These are phyloP conservation scores for Fusarium burgessii DNA, from an alignment of 2,329 filamentous ascomycete genomes.

Conservation along the genomic window DNA sequence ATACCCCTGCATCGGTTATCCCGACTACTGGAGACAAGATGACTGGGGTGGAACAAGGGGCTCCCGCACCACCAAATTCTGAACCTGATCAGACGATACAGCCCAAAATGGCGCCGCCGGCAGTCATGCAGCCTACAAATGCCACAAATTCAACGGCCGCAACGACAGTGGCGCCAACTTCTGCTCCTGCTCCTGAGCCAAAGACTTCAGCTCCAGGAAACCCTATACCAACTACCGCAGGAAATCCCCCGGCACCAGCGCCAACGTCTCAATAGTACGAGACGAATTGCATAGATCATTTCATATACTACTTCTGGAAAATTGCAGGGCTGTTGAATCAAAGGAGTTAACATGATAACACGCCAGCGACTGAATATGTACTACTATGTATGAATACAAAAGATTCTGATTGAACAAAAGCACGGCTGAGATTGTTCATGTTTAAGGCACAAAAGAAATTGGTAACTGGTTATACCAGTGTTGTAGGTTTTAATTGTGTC, in stretches of 20 bases:
- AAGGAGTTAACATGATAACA: conserved; percentile 4
- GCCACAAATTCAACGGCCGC: conserved; percentile 11
- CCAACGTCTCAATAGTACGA: not conserved
- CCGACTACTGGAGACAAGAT: conserved; percentile 4
- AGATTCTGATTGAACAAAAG: not conserved
- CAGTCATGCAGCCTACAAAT: conserved; percentile 5
- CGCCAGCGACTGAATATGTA: not conserved
- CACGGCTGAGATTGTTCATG: not conserved
- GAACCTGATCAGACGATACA: conserved; percentile 16
- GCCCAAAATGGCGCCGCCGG: conserved; percentile 2
- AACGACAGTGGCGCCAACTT: conserved; percentile 2
- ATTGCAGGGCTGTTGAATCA: not conserved
- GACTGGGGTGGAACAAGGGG: conserved; percentile 8
- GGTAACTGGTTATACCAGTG: not conserved
- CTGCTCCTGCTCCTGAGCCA: conserved; percentile 1
- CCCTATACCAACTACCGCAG: not conserved
- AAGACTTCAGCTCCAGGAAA: not conserved
- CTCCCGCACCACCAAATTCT: conserved; percentile 6
- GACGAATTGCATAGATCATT: not conserved
- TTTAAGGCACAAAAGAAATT: not conserved
- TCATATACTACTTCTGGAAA: not conserved
- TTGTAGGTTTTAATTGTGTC: conserved; percentile 8
- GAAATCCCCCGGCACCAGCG: not conserved
- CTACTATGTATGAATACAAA: conserved; percentile 6
- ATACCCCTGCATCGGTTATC: conserved; percentile 12